A percentile compares a stretch with the other conserved stretches of the same genome.
Conservation (phyloP, 805 yeast genomes). For the Jamesozyma piceae region DNA sequence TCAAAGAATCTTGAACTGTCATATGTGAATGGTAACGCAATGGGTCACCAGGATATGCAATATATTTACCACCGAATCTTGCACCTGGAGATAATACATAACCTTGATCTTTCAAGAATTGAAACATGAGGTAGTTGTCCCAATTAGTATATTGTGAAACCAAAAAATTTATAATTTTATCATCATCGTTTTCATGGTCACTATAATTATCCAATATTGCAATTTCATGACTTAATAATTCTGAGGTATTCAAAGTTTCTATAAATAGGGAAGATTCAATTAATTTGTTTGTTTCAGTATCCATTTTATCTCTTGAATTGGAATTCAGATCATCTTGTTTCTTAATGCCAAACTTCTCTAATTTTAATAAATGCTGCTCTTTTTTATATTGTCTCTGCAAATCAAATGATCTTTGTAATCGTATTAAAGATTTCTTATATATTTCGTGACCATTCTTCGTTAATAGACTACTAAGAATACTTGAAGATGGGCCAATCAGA, state of each 20-base stretch:
- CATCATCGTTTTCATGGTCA: background rate
- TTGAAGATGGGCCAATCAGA: conserved; percentile 33
- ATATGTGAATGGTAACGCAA: conserved; percentile 81
- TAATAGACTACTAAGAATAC: conserved; percentile 1
- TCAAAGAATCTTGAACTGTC: conserved; percentile 45
- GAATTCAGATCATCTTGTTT: background rate
- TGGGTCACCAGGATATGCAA: conserved; percentile 95
- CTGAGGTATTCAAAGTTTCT: conserved; percentile 15
- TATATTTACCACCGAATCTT: conserved; percentile 80
- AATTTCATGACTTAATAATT: background rate
- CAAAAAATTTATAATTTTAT: background rate
- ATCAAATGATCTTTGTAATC: conserved; percentile 11
- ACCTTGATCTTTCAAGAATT: conserved; percentile 28
- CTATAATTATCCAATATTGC: too few relatives aligned
- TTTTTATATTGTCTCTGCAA: conserved; percentile 15
- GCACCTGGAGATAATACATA: conserved; percentile 72
- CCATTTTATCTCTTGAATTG: background rate
- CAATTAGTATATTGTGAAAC: conserved; percentile 5
- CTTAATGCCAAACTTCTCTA: conserved; percentile 13
- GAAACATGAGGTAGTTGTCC: conserved; percentile 31
- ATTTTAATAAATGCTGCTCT: conserved; percentile 17
- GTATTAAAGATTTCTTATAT: conserved; percentile 1
- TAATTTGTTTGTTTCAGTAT: conserved; percentile 4
- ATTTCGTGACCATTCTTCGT: background rate
- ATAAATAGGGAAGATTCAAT: conserved; percentile 20